Percentiles rank a stretch among this genome's conserved stretches.
These are phyloP conservation scores for Lactarius evosmus DNA, from an alignment of 768 basidiomycete species.

Conservation along the genomic window DNA sequence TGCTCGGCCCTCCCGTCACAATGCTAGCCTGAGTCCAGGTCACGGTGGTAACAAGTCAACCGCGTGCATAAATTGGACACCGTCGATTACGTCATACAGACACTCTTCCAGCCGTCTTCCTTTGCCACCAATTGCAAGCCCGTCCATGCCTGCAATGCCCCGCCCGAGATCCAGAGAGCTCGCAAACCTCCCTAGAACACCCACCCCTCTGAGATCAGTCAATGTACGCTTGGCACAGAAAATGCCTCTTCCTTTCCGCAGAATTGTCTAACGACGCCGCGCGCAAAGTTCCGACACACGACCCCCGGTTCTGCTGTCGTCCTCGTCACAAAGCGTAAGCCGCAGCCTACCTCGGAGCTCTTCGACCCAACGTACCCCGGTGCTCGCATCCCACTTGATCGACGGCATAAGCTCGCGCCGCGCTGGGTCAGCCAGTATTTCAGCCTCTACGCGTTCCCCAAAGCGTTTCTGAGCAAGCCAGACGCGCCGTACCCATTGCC, in stretches of 20 bases:
- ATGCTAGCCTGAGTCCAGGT: too few relatives aligned
- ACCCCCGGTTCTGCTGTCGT: conserved; percentile 14
- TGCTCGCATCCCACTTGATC: conserved; percentile 4
- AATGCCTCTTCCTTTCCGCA: not conserved
- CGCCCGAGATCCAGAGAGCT: conserved; percentile 21
- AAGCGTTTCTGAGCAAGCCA: conserved; percentile 15
- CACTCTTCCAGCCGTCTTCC: too few relatives aligned
- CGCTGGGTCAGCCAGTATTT: conserved; percentile 6
- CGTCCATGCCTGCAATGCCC: conserved; percentile 4
- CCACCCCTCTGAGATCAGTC: conserved; percentile 11
- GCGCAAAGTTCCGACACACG: conserved; percentile 15
- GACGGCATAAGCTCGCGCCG: conserved; percentile 2
- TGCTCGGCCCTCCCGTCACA: too few relatives aligned
- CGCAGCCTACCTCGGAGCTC: not conserved
- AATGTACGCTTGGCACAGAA: conserved; percentile 2
- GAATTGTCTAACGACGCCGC: not conserved
- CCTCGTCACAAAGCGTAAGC: conserved; percentile 5
- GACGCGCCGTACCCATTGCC: not conserved
- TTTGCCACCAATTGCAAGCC: too few relatives aligned
- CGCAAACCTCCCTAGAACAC: conserved; percentile 5
- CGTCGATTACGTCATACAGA: too few relatives aligned
- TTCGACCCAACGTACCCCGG: conserved; percentile 17
- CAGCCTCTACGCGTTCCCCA: conserved; percentile 17
- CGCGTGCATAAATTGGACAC: too few relatives aligned
- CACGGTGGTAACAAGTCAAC: too few relatives aligned